Conservation (phyloP, 83 land plant genomes). For the Thuja plicata region DNA sequence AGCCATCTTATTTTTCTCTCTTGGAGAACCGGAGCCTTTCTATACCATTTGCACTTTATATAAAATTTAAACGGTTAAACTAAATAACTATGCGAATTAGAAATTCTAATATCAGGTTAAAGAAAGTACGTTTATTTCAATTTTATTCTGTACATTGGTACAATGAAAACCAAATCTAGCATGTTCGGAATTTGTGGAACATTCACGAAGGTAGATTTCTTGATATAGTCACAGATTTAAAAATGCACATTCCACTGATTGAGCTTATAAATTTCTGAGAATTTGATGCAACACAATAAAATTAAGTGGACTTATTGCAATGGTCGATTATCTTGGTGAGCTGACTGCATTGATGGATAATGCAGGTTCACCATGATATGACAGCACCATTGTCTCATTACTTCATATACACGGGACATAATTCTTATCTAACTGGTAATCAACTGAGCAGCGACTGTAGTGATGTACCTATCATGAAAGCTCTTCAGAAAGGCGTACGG, state of each 20-base stretch:
- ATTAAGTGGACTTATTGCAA: background rate
- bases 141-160: background rate
- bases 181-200: background rate
- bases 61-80: too few species aligned
- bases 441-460: conserved; percentile 93
- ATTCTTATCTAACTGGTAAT: conserved; percentile 93
- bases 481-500: conserved; percentile 80
- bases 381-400: conserved; percentile 78
- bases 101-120: background rate
- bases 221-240: background rate
- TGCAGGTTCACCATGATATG: conserved; percentile 96
- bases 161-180: background rate
- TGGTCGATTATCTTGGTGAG: background rate
- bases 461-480: conserved; percentile 75
- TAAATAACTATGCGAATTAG: background rate
- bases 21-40: background rate
- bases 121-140: background rate
- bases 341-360: background rate
- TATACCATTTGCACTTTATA: too few species aligned
- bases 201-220: background rate
- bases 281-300: background rate
- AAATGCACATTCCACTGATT: background rate
- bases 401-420: conserved; percentile 90
- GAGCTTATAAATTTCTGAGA: background rate
- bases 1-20: background rate